These are phyloP conservation scores for Exophiala lecanii-corni DNA, from an alignment of 2,329 filamentous ascomycete species.

Conservation along the genomic window DNA sequence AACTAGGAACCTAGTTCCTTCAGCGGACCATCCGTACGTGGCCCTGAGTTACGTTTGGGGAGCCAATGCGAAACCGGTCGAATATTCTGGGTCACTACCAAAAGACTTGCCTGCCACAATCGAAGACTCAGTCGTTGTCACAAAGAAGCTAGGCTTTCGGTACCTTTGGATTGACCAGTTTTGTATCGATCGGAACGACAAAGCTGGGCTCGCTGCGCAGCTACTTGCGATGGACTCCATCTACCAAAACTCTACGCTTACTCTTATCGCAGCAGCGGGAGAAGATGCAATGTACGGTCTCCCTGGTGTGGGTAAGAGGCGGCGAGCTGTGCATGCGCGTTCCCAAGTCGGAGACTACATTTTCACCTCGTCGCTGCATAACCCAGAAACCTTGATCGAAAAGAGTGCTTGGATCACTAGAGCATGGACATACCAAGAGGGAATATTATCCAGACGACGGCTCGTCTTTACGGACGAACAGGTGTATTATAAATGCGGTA, in stretches of 20 bases:
- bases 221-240: conserved; percentile 44
- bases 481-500: too few relatives aligned
- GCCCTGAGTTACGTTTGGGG: conserved; percentile 47
- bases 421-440: too few relatives aligned
- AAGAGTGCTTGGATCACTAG: too few relatives aligned
- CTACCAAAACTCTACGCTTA: conserved; percentile 44
- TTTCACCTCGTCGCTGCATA: not conserved
- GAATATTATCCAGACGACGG: too few relatives aligned
- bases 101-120: too few relatives aligned
- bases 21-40: conserved; percentile 34
- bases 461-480: too few relatives aligned
- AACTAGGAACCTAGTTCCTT: not conserved
- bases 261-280: conserved; percentile 38
- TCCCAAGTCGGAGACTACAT: not conserved
- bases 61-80: conserved; percentile 17
- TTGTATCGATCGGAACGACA: conserved; percentile 39
- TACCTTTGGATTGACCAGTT: conserved; percentile 13
- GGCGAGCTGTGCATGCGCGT: not conserved
- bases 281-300: conserved; percentile 36
- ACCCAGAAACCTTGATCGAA: not conserved
- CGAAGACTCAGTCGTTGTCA: conserved; percentile 10
- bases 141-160: conserved; percentile 4
- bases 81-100: conserved; percentile 1
- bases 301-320: conserved; percentile 12
- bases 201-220: conserved; percentile 38